Evolutionary conservation across 164 flowering plant species (phyloP), one percentile per base, ranked within the genome.

Genomic region (Vitis riparia): DNA sequence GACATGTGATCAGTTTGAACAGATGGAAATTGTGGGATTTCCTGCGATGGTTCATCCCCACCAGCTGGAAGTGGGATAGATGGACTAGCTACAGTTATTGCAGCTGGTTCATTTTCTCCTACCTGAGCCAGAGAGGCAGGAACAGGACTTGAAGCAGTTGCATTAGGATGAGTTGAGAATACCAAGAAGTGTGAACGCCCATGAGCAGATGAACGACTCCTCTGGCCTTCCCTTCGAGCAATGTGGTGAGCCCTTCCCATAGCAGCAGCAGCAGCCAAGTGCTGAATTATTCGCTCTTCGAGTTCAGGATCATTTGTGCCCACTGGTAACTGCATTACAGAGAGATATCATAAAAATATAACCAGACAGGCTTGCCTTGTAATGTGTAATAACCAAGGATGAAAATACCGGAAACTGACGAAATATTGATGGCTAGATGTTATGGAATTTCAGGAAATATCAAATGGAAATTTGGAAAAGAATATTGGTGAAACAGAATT

Each of bases 201-300:
- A 63, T 91, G 89, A 77, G 80, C 73, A 27, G 85, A 70, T 44
- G 88, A 75, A 72, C 92, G 84, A 63, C 74, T 85, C 64, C 96
- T 82, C 11, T 86, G 90, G 64, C 89, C 86, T 65, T 90, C 96
- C 78, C 97, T 88, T 79, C 96, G 74, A 59, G 86, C 81, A 60
- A 85, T 67, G 55, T 89, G 97, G 19, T 85, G 94, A 60, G 89
- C 75, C 79, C 97, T 87, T 10, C 97, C 96, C 96, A 88, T 90
- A 58, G 98, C 98, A 73, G 97, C 96, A 63, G 98, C 97, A 70
- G 98, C 97, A 69, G 97, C 97, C 78, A 94, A 79, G 80, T 91
- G 97, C 84, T 90, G 98, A 62, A 94, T 85, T 57, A 94, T 91
- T 14, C 88, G 94, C 73, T 90, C 94, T 75, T 94, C 97, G 70